Conservation (phyloP, 139 green algal species). For the Haematococcus lacustris region DNA sequence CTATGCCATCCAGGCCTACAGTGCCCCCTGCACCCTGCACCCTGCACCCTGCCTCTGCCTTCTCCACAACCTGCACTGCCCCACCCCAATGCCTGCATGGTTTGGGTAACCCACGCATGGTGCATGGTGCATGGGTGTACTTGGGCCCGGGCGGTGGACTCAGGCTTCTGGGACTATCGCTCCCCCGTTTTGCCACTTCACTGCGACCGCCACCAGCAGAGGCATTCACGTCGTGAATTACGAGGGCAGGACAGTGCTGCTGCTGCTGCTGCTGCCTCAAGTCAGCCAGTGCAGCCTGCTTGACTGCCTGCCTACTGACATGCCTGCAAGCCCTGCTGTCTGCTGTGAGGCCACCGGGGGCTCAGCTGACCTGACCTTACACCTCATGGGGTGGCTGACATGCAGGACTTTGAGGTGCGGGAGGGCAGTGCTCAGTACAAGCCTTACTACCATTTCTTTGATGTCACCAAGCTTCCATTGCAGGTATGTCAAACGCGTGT, state of each 20-base stretch:
- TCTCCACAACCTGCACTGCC: not conserved
- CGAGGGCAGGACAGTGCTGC: not conserved
- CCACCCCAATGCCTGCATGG: not conserved
- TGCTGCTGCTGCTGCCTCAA: not conserved
- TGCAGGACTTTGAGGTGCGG: conserved; percentile 33
- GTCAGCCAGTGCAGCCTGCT: not conserved
- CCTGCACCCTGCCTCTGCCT: not conserved
- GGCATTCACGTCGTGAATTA: not conserved
- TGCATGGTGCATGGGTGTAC: no score
- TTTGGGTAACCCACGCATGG: no score
- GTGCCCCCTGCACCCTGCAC: not conserved
- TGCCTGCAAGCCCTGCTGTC: not conserved
- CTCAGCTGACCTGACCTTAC: not conserved
- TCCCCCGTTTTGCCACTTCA: no score
- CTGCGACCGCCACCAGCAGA: no score
- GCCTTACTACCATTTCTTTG: conserved; percentile 34
- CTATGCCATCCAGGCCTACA: not conserved
- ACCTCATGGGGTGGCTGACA: not conserved
- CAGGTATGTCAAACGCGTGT: not conserved
- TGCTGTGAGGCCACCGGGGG: not conserved
- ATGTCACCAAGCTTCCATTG: conserved; percentile 10
- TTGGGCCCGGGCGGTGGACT: no score
- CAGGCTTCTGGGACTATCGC: no score
- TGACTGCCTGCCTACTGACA: not conserved
- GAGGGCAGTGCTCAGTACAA: conserved; percentile 14